phyloP scores from a whole-genome alignment of 2,329 filamentous ascomycete species.

The Stromatinia cepivora region DNA sequence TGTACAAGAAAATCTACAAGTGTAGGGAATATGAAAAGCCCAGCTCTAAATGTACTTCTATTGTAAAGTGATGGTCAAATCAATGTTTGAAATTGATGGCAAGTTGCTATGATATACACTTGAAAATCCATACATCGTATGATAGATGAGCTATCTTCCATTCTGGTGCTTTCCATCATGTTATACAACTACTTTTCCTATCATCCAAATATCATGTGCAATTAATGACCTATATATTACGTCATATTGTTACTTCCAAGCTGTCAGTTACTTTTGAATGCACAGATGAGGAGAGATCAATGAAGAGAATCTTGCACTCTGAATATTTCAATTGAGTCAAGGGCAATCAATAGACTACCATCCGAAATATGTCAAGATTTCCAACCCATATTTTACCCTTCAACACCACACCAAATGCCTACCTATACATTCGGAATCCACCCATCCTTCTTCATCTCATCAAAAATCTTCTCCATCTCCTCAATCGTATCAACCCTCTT shows the following conservation, averaged over 20 bases:
- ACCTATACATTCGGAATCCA: constrained; percentile 6
- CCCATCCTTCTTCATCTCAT: constrained; percentile 18
- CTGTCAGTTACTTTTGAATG: too few relatives aligned
- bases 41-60: not conserved
- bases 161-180: too few relatives aligned
- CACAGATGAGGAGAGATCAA: not conserved
- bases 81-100: too few relatives aligned
- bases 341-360: not conserved
- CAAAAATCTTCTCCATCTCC: constrained; percentile 19
- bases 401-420: too few relatives aligned
- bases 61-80: too few relatives aligned
- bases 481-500: constrained; percentile 9
- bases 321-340: not conserved
- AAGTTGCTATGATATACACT: too few relatives aligned
- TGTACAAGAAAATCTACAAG: not conserved
- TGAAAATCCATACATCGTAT: too few relatives aligned
- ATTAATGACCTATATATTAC: not conserved
- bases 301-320: too few relatives aligned
- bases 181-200: too few relatives aligned
- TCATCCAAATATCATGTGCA: not conserved
- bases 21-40: not conserved
- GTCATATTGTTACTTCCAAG: not conserved
- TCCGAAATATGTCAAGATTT: not conserved
- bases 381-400: too few relatives aligned
- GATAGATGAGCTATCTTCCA: too few relatives aligned